Evolutionary conservation across 2,329 filamentous ascomycete genomes (phyloP).

Genomic region (Gremmenia infestans): DNA sequence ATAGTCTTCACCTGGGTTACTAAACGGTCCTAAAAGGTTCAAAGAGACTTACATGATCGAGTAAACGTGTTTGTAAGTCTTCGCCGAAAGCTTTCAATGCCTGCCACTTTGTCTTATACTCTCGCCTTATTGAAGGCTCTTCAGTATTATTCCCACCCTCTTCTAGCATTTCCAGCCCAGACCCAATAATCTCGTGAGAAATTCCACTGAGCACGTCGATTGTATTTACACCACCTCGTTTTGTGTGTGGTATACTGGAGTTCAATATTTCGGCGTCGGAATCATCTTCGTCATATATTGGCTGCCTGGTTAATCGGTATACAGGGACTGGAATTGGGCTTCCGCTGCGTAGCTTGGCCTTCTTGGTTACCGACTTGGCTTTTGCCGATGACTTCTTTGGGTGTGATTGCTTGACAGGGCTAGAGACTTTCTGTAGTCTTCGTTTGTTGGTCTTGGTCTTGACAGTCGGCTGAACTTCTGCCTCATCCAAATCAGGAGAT

Average conservation of each 20-base stretch:
- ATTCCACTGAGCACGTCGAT: slow-evolving; percentile 59
- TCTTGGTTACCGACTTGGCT: slow-evolving; percentile 24
- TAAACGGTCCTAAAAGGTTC: not conserved
- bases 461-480: slow-evolving; percentile 30
- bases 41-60: slow-evolving; percentile 50
- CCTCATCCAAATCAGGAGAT: slow-evolving; percentile 36
- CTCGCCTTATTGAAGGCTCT: slow-evolving; percentile 45
- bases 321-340: slow-evolving; percentile 55
- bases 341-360: slow-evolving; percentile 26
- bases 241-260: slow-evolving; percentile 48
- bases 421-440: slow-evolving; percentile 7
- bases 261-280: slow-evolving; percentile 42
- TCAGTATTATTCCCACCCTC: slow-evolving; percentile 39
- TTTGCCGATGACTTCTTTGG: slow-evolving; percentile 10
- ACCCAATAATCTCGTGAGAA: slow-evolving; percentile 55
- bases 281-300: slow-evolving; percentile 38
- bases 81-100: slow-evolving; percentile 55
- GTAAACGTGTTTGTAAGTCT: slow-evolving; percentile 49
- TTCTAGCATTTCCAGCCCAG: slow-evolving; percentile 44
- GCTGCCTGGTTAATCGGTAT: slow-evolving; percentile 52
- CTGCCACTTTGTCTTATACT: slow-evolving; percentile 49
- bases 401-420: slow-evolving; percentile 20
- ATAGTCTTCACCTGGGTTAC: slow-evolving; percentile 41
- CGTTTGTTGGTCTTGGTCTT: slow-evolving; percentile 13
- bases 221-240: slow-evolving; percentile 52